These are phyloP conservation scores for Phytophthora sp. DNA, from an alignment of 352 stramenopile genomes.

Conservation along the genomic window DNA sequence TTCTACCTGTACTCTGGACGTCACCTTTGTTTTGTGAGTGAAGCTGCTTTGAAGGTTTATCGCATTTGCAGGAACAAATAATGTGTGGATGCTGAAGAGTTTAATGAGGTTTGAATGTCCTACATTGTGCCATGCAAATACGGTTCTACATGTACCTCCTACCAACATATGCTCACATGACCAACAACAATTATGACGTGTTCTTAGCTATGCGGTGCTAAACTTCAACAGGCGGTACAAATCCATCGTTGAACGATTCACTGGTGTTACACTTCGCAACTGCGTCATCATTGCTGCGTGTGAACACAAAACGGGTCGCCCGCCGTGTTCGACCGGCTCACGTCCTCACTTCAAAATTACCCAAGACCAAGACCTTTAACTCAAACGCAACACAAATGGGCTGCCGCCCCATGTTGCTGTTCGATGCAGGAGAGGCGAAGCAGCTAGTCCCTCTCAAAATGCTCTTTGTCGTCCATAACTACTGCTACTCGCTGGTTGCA, in stretches of 20 bases:
- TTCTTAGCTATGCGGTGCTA: too few species aligned
- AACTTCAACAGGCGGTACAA: slow-evolving; percentile 8
- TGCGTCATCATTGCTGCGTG: slow-evolving; percentile 17
- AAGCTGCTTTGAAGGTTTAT: not conserved
- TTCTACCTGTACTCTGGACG: not conserved
- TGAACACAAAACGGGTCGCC: too few species aligned
- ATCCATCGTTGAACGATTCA: too few species aligned
- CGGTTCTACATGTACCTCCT: too few species aligned
- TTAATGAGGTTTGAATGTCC: too few species aligned
- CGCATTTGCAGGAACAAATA: too few species aligned
- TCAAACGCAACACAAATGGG: slow-evolving; percentile 6
- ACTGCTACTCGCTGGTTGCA: slow-evolving; percentile 30
- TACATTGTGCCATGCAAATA: too few species aligned
- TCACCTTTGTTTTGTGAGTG: slow-evolving; percentile 7
- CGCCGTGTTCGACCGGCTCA: not conserved
- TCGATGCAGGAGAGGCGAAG: slow-evolving; percentile 30
- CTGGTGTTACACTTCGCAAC: not conserved
- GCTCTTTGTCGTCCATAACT: slow-evolving; percentile 28
- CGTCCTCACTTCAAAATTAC: not conserved
- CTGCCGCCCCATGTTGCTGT: slow-evolving; percentile 22
- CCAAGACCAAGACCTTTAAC: too few species aligned
- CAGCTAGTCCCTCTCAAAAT: slow-evolving; percentile 33
- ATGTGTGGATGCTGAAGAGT: too few species aligned
- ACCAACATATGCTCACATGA: too few species aligned
- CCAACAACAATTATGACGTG: too few species aligned